Percentiles rank a stretch among this genome's conserved stretches.
These are phyloP conservation scores for Aaosphaeria arxii DNA, from an alignment of 2,329 filamentous ascomycete species.

Conservation along the genomic window DNA sequence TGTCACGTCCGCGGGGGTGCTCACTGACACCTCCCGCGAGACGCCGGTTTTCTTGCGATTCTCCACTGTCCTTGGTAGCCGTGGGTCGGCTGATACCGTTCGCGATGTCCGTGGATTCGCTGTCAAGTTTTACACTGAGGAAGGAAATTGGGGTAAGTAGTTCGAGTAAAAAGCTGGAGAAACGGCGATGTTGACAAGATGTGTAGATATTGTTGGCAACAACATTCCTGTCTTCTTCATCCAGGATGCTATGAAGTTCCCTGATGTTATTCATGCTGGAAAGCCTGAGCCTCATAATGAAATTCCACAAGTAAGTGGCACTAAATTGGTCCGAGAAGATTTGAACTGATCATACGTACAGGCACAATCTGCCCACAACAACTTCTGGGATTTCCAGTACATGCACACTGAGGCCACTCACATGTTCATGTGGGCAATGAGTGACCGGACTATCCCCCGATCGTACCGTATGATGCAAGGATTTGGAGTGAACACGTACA, in stretches of 20 bases:
- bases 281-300: constrained; percentile 72
- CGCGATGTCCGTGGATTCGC: constrained; percentile 82
- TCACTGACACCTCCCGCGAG: constrained; percentile 65
- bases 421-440: constrained; percentile 79
- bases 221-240: constrained; percentile 76
- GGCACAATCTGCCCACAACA: constrained; percentile 68
- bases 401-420: constrained; percentile 70
- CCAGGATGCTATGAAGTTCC: constrained; percentile 72
- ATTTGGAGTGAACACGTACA: constrained; percentile 79
- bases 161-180: no score
- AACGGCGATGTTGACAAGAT: no score
- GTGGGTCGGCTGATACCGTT: constrained; percentile 76
- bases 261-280: constrained; percentile 60
- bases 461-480: constrained; percentile 84
- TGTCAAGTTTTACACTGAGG: constrained; percentile 72
- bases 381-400: constrained; percentile 71
- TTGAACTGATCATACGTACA: neutral
- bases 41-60: constrained; percentile 72
- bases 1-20: constrained; percentile 60
- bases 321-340: neutral
- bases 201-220: constrained; percentile 62
- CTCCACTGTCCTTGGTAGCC: constrained; percentile 72
- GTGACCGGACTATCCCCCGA: constrained; percentile 68
- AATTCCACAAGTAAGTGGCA: constrained; percentile 54
- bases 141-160: constrained; percentile 64